Evolutionary conservation across 305 asterid genomes (phyloP).

Genomic region (Caryopteris hybrid): DNA sequence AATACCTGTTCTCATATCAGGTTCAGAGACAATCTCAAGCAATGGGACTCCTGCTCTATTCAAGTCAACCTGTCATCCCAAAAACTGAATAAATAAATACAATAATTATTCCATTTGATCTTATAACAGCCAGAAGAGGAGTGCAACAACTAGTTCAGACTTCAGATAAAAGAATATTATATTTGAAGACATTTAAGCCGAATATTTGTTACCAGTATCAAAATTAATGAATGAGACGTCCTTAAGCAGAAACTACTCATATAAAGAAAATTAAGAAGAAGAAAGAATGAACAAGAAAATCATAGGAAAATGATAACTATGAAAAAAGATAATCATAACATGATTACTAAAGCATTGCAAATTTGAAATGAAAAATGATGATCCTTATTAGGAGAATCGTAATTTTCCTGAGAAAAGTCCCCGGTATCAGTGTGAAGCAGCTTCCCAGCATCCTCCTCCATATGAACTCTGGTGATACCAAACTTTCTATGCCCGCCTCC

Average conservation of each 20-base stretch:
- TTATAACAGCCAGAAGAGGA: constrained; percentile 1
- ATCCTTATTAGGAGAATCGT: constrained; percentile 5
- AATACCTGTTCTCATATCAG: constrained; percentile 97
- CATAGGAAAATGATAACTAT: not conserved
- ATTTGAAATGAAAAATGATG: not conserved
- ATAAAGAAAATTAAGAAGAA: not conserved
- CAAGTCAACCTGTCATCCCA: constrained; percentile 77
- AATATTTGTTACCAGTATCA: not conserved
- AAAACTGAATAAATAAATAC: not conserved
- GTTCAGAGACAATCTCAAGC: constrained; percentile 98
- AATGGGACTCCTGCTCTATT: constrained; percentile 99
- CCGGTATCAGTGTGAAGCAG: constrained; percentile 77
- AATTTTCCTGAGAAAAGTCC: constrained; percentile 72
- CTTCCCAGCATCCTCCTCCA: constrained; percentile 99
- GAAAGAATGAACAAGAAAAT: not conserved
- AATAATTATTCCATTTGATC: not conserved
- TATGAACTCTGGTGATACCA: constrained; percentile 93
- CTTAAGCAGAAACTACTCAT: not conserved
- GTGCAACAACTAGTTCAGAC: not conserved
- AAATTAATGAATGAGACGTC: not conserved
- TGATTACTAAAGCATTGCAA: not conserved
- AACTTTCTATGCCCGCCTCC: constrained; percentile 96
- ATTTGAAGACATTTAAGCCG: not conserved
- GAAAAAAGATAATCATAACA: constrained; percentile 5
- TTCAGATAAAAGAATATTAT: not conserved